phyloP scores from a whole-genome alignment of 2,329 filamentous ascomycete genomes.

The Colletotrichum sp. region DNA sequence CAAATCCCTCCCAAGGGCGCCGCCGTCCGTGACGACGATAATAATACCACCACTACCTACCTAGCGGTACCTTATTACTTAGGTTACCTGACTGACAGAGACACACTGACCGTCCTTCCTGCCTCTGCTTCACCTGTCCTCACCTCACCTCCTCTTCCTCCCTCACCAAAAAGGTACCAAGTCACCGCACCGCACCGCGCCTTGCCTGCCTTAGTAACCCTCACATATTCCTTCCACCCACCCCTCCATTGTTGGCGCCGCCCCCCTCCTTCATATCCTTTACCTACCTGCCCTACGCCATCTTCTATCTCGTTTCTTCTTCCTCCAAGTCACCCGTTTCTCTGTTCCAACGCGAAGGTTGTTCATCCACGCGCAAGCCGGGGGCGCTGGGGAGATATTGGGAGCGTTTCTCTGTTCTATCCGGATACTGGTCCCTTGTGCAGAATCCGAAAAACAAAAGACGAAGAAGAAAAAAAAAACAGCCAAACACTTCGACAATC shows the following conservation, averaged over 20 bases:
- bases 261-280: slow-evolving; percentile 2
- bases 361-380: background rate
- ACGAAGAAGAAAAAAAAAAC: background rate
- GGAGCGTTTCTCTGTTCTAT: background rate
- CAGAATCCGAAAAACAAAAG: background rate
- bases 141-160: background rate
- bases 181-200: background rate
- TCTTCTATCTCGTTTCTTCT: background rate
- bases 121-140: background rate
- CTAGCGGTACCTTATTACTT: background rate
- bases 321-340: background rate
- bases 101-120: background rate
- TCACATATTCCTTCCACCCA: background rate
- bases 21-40: background rate
- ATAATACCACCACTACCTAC: background rate
- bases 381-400: slow-evolving; percentile 4
- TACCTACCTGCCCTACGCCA: background rate
- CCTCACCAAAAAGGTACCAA: background rate
- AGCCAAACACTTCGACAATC: background rate
- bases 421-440: background rate
- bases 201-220: background rate
- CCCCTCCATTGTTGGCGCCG: slow-evolving; percentile 4
- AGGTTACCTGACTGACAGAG: background rate
- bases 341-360: slow-evolving; percentile 1
- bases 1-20: background rate